Base-by-base conservation (phyloP, 805 yeast species). In the Suhomyces xylopsoci region DNA sequence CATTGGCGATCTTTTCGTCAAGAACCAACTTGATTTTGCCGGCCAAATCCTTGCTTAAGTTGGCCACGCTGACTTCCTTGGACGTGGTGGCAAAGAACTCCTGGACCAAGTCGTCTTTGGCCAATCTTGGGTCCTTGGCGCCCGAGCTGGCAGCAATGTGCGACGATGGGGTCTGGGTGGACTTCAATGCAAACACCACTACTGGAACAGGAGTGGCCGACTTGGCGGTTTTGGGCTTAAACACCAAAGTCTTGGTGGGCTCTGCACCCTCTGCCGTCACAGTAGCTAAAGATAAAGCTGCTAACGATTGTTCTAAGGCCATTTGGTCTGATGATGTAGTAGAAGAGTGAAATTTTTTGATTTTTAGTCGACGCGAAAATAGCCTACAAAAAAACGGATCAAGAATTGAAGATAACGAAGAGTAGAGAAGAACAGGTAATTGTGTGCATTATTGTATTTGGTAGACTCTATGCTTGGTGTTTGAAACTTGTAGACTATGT, bases 151-250 rank as follows among this genome's bases (percentile, higher is more conserved):
- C 75, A 52, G 96, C 92, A 58, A 90, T 79, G 38, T 78, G 64
- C 19, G 78, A 74, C 3, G 87, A 70, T 47, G 96, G 89, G 32
- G 96, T 89, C 46, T 77, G 75, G 5, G 96, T 88, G 2, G 84
- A 62, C 32, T 81, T 81, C 54, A 86, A 78, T 7, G 96, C 96
- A 63, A 90, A 79, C 30, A 90, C 89, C 50, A 90, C 81, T 28
- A 90, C 80, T 42, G 97, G 96, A 41, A 87, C 83, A 25, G 94
- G 88, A 17, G 81, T 69, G 48, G 88, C 90, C 47, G 90, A 73
- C 66, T 90, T 90, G 36, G 96, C 85, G 47, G 96, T 89, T 74
- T 90, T 90, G 62, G 96, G 96, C 74, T 90, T 90, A 81, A 90
- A 90, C 25, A 90, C 91, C 56, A 90, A 76, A 4, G 92, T 81